Evolutionary conservation across 805 yeast species (phyloP).

Genomic region (Hyphopichia homilentoma): DNA sequence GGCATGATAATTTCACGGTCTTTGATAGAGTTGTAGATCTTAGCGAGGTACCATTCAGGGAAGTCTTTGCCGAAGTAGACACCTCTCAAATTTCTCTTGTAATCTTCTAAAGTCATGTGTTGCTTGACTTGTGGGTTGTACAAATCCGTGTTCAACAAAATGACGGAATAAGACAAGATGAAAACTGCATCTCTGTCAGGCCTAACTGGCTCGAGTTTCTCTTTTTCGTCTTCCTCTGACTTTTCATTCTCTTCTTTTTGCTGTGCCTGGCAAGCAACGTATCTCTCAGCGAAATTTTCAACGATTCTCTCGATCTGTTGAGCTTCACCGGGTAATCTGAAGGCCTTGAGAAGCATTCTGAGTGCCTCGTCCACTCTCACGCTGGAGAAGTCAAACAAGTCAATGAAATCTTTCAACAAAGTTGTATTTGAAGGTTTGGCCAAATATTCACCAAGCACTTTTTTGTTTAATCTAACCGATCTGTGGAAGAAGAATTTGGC

Average conservation of each 20-base stretch:
- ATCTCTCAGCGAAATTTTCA: constrained; percentile 79
- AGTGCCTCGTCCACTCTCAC: constrained; percentile 92
- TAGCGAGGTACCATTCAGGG: constrained; percentile 80
- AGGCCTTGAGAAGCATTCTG: constrained; percentile 72
- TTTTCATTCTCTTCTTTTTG: constrained; percentile 10
- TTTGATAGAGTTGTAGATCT: constrained; percentile 74
- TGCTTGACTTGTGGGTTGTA: constrained; percentile 90
- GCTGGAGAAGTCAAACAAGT: constrained; percentile 67
- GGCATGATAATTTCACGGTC: constrained; percentile 95
- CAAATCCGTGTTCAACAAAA: constrained; percentile 90
- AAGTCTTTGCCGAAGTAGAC: constrained; percentile 74
- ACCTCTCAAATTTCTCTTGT: constrained; percentile 75
- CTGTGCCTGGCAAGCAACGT: constrained; percentile 57
- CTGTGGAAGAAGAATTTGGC: constrained; percentile 75
- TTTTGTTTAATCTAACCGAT: constrained; percentile 82
- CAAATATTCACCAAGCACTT: constrained; percentile 78
- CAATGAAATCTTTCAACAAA: constrained; percentile 61
- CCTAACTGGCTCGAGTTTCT: constrained; percentile 49
- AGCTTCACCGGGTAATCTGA: constrained; percentile 95
- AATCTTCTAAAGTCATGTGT: constrained; percentile 86
- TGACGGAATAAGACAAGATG: constrained; percentile 84
- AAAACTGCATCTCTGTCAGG: constrained; percentile 87
- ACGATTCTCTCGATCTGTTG: constrained; percentile 93
- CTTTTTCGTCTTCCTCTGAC: constrained; percentile 10
- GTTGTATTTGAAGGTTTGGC: constrained; percentile 69